Base-by-base conservation (phyloP, 371 early-diverging fungal species). In the Basidiobolus meristosporus region DNA sequence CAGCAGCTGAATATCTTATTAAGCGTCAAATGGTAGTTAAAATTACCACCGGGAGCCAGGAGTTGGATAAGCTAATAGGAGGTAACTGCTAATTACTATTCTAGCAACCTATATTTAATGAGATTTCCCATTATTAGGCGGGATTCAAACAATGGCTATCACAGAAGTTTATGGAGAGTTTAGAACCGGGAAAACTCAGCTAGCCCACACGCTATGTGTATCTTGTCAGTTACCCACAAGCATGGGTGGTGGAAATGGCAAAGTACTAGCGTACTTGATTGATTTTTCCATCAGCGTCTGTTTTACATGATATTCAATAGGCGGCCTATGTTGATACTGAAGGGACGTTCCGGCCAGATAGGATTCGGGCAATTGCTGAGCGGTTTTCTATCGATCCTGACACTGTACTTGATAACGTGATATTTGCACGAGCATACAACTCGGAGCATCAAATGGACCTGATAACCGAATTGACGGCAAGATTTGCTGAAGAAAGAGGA, bases 31-130 rank as follows among this genome's bases (percentile, higher is more conserved):
- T 9, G 18, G 17, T 43, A n/a, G 14, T 43, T 7, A 43, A 17
- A 36, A 80, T 98, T 23, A 84, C 88, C 0, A 98, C 98, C 0
- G 99, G 99, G 0, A 86, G 92, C 0, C 77, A 73, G 17, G 98
- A 98, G 48, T 63, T 99, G 14, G 98, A 98, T 62, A 84, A 88
- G 50, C 68, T 97, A 17, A 65, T 99, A 12, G 93, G 92, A 42
- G 92, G 82, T 62, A 54, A 39, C 45, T 3, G 9, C 29, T n/a
- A 26, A 7, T 19, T 7, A 28, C 11, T 10, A 10, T 10, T 38
- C 30, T 5, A 3, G 14, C 11, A 22, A 14, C 19, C 3, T 30
- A 12, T 39, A n/a, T 23, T 41, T 11, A 15, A 12, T 31, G 20
- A 28, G 15, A 34, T 0, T 31, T 15, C 3, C 19, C 28, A 6